Evolutionary conservation across 176 grass and related monocot genomes (phyloP).

Genomic region (Leersia perrieri): DNA sequence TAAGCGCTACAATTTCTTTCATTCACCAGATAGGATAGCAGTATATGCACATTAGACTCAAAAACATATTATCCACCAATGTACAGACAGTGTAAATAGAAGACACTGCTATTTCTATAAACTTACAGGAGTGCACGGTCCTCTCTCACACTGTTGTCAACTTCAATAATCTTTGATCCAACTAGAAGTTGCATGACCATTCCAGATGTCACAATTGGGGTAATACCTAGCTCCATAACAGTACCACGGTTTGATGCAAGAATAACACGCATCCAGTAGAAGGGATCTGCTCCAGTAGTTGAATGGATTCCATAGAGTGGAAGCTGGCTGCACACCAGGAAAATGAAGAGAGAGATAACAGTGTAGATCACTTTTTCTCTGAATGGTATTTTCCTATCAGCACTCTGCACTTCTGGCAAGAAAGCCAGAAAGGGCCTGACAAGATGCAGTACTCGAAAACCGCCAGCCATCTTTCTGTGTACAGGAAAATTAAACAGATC

Average conservation of each 20-base stretch:
- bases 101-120: background rate
- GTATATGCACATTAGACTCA: background rate
- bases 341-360: conserved; percentile 74
- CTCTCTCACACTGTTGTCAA: conserved; percentile 75
- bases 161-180: conserved; percentile 78
- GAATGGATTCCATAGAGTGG: conserved; percentile 80
- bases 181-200: conserved; percentile 77
- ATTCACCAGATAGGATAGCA: background rate
- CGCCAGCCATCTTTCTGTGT: conserved; percentile 53
- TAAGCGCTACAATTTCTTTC: background rate
- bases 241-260: conserved; percentile 80
- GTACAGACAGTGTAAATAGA: background rate
- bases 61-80: background rate
- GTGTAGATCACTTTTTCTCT: conserved; percentile 82
- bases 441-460: conserved; percentile 66
- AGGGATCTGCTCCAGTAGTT: conserved; percentile 69
- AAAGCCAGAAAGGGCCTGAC: conserved; percentile 76
- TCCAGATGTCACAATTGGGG: conserved; percentile 76
- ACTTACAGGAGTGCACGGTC: conserved; percentile 79
- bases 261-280: conserved; percentile 90
- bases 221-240: conserved; percentile 85
- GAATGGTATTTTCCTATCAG: conserved; percentile 74
- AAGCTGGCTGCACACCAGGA: conserved; percentile 78
- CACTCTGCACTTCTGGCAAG: conserved; percentile 77
- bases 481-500: background rate